Percentiles rank a stretch among this genome's conserved stretches.
Evolutionary conservation across 306 rosid species (phyloP).

Genomic region (Crotalaria pallida): DNA sequence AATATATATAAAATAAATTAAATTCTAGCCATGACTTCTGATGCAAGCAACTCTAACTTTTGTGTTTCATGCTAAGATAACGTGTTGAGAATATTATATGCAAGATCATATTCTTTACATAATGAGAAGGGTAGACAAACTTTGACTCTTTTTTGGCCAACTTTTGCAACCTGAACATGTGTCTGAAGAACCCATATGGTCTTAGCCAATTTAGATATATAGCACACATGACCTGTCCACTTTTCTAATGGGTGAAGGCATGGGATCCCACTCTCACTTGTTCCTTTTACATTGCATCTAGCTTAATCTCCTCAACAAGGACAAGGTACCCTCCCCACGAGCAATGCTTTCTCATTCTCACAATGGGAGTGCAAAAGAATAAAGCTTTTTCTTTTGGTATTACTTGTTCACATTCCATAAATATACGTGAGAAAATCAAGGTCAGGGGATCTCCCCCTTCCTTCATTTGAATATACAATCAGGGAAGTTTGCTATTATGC

Average conservation of each 20-base stretch:
- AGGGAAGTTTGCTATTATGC: not conserved
- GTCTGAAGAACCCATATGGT: constrained; percentile 5
- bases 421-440: not conserved
- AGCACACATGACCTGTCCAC: constrained; percentile 50
- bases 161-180: constrained; percentile 36
- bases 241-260: constrained; percentile 31
- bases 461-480: not conserved
- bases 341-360: constrained; percentile 26
- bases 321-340: constrained; percentile 8
- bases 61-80: constrained; percentile 21
- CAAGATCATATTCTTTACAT: constrained; percentile 15
- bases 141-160: constrained; percentile 33
- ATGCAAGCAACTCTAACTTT: constrained; percentile 23
- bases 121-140: constrained; percentile 24
- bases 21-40: not conserved
- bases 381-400: constrained; percentile 35
- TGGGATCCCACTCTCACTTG: constrained; percentile 51
- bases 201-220: constrained; percentile 18
- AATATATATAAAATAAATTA: not conserved
- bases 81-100: constrained; percentile 29
- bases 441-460: not conserved
- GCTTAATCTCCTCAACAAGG: constrained; percentile 30
- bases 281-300: constrained; percentile 50
- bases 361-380: not conserved
- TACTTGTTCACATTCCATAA: constrained; percentile 17